Evolutionary conservation across 306 rosid genomes (phyloP).

Genomic region (Lupinus albus): DNA sequence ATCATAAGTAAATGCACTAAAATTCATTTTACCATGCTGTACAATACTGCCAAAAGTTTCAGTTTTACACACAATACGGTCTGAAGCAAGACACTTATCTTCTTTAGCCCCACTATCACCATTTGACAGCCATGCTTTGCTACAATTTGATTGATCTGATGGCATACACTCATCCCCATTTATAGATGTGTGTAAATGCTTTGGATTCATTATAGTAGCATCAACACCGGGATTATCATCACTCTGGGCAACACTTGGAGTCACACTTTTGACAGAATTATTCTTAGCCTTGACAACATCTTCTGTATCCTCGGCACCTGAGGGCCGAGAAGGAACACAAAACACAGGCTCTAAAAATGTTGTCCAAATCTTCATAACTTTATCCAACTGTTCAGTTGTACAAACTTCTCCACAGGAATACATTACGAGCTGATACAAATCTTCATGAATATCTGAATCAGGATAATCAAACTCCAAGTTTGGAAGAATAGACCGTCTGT

Average conservation of each 20-base stretch:
- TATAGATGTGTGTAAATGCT: constrained; percentile 58
- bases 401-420: constrained; percentile 97
- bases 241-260: constrained; percentile 61
- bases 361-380: constrained; percentile 97
- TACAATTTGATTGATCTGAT: constrained; percentile 79
- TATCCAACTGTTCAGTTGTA: constrained; percentile 86
- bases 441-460: constrained; percentile 90
- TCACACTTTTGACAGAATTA: constrained; percentile 54
- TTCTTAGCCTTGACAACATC: constrained; percentile 72
- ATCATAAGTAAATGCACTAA: constrained; percentile 55
- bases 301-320: constrained; percentile 86
- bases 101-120: constrained; percentile 69
- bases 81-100: constrained; percentile 63
- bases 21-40: constrained; percentile 56
- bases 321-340: constrained; percentile 88
- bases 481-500: constrained; percentile 84
- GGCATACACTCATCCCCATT: constrained; percentile 71
- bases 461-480: constrained; percentile 87
- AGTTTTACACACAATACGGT: constrained; percentile 50
- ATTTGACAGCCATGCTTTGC: constrained; percentile 66
- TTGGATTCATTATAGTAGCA: constrained; percentile 54
- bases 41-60: constrained; percentile 53
- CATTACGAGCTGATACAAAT: constrained; percentile 86
- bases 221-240: constrained; percentile 73
- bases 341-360: constrained; percentile 89